A percentile compares a stretch with the other conserved stretches of the same genome.
Conservation (phyloP, 2,329 filamentous ascomycete genomes). For the Chrysoporthe cubensis region DNA sequence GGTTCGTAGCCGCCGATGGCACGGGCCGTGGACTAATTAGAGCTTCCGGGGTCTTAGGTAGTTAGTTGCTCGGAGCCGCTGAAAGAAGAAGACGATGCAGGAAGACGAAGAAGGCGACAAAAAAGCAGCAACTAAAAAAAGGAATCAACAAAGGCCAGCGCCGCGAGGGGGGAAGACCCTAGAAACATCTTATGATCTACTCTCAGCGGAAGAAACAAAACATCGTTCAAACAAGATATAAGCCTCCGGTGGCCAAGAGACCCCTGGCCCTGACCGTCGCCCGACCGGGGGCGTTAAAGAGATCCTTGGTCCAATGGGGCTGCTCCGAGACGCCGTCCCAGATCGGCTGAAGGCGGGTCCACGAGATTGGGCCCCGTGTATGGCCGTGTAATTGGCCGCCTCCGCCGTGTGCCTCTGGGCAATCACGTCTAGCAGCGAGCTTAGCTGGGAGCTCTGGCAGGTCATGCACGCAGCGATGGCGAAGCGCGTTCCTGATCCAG, state of each 20-base stretch:
- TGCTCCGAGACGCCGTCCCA: constrained; percentile 15
- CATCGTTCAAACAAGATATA: constrained; percentile 24
- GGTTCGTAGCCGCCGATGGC: constrained; percentile 28
- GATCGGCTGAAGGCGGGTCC: constrained; percentile 14
- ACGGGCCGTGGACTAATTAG: constrained; percentile 8
- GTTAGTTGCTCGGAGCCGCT: background rate
- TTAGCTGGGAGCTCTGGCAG: constrained; percentile 15
- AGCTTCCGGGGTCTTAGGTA: constrained; percentile 19
- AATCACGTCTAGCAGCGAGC: constrained; percentile 24
- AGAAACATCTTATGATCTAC: background rate
- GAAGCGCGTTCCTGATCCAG: background rate
- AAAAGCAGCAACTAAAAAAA: constrained; percentile 11
- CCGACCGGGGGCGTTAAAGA: constrained; percentile 16
- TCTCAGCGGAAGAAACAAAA: constrained; percentile 22
- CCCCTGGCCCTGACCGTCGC: constrained; percentile 8
- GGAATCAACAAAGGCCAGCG: constrained; percentile 8
- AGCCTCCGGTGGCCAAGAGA: constrained; percentile 15
- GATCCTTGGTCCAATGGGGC: constrained; percentile 21
- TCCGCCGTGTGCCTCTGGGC: constrained; percentile 16
- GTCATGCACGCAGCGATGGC: background rate
- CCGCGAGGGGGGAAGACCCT: background rate
- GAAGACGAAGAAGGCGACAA: background rate
- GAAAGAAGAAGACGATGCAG: background rate
- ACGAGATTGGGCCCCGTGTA: constrained; percentile 28
- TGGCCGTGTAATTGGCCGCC: constrained; percentile 25